Base-by-base conservation (phyloP, 2,329 filamentous ascomycete species). In the Trichoderma pleuroti region DNA sequence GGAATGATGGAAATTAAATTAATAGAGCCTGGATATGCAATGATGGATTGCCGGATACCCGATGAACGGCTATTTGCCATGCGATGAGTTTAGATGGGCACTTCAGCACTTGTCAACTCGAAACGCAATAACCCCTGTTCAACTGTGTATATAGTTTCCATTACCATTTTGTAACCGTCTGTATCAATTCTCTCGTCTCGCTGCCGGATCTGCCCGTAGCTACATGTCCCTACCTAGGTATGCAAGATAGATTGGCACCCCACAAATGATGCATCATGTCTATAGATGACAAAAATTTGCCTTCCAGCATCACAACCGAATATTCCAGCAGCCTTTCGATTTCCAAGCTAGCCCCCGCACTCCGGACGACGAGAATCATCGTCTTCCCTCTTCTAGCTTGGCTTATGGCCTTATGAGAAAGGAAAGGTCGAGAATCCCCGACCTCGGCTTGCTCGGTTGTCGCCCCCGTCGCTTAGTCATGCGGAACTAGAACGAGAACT, bases 391-490 rank as follows among this genome's bases (percentile, higher is more conserved):
- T 52, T 42, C 32, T 49, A 39, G 36, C 21, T 42, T n/a, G 34
- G 49, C 52, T 24, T 64, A 64, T 49, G 26, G 5, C 26, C 52
- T 24, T 64, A 64, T 49, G 12, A 18, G 61, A 16, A 49, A 18
- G 18, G 6, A 11, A 49, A 32, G 18, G 9, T 46, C 42, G 28
- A 59, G 54, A 32, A 52, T 66, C 49, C 49, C 63, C 49, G 63
- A 66, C 63, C 63, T 68, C 64, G 64, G 64, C 64, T 39, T 67
- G 54, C 52, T 21, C 26, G 26, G 64, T 52, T 16, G 39, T 68
- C 46, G 65, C 26, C 49, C 46, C 49, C 36, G 12, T 32, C 16
- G 66, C 66, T 68, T 68, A 68, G 66, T 68, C 28, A 68, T 60
- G 11, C 14, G n/a, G 6, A 49, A 32, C 66, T 61, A 68, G 65